Evolutionary conservation across 495 filamentous ascomycete genomes (phyloP), one percentile per base, ranked within the genome.

Genomic region (Talaromyces stipitatus): DNA sequence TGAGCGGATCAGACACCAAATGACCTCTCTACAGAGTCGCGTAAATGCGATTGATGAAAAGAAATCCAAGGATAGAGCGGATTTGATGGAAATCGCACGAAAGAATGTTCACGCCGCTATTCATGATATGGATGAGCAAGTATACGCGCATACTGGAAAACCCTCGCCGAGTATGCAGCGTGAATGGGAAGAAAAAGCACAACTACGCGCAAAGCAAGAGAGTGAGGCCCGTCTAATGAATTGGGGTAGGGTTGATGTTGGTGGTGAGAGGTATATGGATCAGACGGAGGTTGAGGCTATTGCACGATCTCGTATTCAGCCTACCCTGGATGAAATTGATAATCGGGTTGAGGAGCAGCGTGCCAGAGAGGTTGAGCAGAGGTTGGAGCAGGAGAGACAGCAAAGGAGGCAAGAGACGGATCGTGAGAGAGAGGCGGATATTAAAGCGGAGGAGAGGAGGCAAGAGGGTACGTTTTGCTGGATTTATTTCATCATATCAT

Each of bases 311-410:
- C 85, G 86, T 62, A 78, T 98, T n/a, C 88, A 90, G 68, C 94
- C 94, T 16, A 82, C 94, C 0, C 68, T 98, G n/a, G 88, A 97
- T 64, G 90, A 96, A 61, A 95, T 98, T 33, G 83, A 84, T 50
- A 85, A 86, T 18, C 85, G 82, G 29, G 86, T 87, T 0, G 88
- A 92, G 63, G 73, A 73, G 48, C 84, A 88, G 62, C 76, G 77
- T 36, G 83, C 83, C 10, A 70, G 78, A 54, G 82, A 86, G 46
- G 64, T 82, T 32, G 85, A 85, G 61, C 68, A 71, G 14, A 72
- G 78, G 11, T 68, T 84, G 22, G 80, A 86, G 57, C 70, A 76
- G 46, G 77, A 82, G 59, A 72, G 82, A 60, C 60, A 69, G 45
- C 69, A 78, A 60, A 66, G 78, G 54, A 59, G 69, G 26, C 69